Percentiles rank a stretch among this genome's conserved stretches.
Evolutionary conservation across 768 basidiomycete species (phyloP).

Genomic region (Trametes coccinea): DNA sequence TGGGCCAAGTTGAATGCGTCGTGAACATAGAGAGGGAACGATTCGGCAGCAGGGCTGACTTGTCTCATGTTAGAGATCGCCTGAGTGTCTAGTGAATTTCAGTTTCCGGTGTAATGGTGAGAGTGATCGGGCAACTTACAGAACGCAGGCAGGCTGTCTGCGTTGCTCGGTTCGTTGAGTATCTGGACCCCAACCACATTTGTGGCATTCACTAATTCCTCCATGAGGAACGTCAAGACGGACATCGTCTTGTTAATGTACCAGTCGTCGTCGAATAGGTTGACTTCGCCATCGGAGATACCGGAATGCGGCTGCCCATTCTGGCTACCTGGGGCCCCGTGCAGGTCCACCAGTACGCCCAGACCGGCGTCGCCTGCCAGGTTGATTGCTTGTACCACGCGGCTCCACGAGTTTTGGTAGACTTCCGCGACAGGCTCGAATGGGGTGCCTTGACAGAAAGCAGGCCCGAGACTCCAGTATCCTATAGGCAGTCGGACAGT

Average conservation of each 20-base stretch:
- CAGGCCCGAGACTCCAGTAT: constrained; percentile 47
- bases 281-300: constrained; percentile 42
- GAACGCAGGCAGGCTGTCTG: constrained; percentile 46
- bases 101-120: background rate
- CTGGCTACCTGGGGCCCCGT: constrained; percentile 53
- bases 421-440: constrained; percentile 44
- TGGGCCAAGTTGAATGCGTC: constrained; percentile 63
- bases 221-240: constrained; percentile 40
- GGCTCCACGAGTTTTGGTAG: constrained; percentile 46
- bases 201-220: constrained; percentile 35
- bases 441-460: constrained; percentile 35
- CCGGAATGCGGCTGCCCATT: constrained; percentile 46
- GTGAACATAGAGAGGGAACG: constrained; percentile 65
- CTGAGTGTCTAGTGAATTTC: constrained; percentile 42
- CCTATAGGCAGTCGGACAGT: constrained; percentile 60
- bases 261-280: constrained; percentile 38
- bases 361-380: constrained; percentile 42
- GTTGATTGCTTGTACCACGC: constrained; percentile 46
- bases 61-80: constrained; percentile 52
- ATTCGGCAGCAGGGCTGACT: constrained; percentile 35
- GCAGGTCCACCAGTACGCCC: constrained; percentile 55
- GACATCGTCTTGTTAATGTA: constrained; percentile 42
- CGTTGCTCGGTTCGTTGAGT: constrained; percentile 54
- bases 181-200: constrained; percentile 49
- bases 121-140: constrained; percentile 30